Conservation (phyloP, 2,329 filamentous ascomycete genomes). For the Bertia moriformis region DNA sequence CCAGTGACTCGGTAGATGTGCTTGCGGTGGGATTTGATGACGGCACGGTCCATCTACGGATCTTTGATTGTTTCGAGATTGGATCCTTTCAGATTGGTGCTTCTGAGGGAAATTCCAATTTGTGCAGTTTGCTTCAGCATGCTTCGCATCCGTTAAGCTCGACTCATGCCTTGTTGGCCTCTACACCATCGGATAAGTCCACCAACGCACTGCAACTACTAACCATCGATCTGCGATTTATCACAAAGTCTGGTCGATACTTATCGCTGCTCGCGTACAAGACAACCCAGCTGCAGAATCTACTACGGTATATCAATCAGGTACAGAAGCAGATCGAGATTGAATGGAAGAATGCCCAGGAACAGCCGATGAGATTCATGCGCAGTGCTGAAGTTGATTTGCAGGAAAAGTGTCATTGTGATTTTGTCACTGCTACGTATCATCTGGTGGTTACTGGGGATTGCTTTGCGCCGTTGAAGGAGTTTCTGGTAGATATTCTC, state of each 20-base stretch:
- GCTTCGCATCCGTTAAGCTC: constrained; percentile 38
- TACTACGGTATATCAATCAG: constrained; percentile 43
- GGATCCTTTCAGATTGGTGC: constrained; percentile 21
- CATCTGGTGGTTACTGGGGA: constrained; percentile 46
- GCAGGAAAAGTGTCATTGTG: constrained; percentile 33
- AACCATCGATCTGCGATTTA: constrained; percentile 36
- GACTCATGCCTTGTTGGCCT: constrained; percentile 33
- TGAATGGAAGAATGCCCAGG: constrained; percentile 40
- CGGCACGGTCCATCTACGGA: constrained; percentile 33
- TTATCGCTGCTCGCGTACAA: constrained; percentile 44
- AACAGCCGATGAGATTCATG: constrained; percentile 37
- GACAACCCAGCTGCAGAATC: constrained; percentile 42
- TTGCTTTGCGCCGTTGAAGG: constrained; percentile 36
- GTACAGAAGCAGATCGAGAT: constrained; percentile 36
- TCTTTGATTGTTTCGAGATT: constrained; percentile 43
- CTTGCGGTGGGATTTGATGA: constrained; percentile 33
- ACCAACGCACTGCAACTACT: constrained; percentile 18
- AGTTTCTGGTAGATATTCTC: constrained; percentile 46
- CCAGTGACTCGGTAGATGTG: constrained; percentile 36
- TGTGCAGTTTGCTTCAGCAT: constrained; percentile 22
- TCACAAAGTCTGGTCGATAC: constrained; percentile 33
- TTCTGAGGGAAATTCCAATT: constrained; percentile 10
- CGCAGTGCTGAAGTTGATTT: constrained; percentile 38
- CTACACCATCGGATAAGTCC: constrained; percentile 7
- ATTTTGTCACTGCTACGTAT: constrained; percentile 38